Evolutionary conservation across 106 monocot species (phyloP).

Genomic region (Dioscorea alata): DNA sequence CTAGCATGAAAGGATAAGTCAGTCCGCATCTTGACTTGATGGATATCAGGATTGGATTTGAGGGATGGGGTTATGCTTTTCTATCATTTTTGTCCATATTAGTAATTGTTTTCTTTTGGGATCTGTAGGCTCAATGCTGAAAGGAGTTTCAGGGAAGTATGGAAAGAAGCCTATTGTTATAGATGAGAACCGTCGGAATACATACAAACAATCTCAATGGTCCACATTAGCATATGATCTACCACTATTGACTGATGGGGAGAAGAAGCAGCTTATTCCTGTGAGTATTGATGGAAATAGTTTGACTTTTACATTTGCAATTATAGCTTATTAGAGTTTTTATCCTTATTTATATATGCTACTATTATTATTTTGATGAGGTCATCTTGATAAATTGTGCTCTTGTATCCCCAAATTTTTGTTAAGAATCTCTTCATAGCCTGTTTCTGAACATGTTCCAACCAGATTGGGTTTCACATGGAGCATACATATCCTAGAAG

Average conservation of each 20-base stretch:
- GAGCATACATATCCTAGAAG: conserved; percentile 46
- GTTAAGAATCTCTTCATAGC: no score
- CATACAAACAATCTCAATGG: conserved; percentile 45
- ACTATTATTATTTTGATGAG: no score
- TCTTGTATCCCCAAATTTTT: no score
- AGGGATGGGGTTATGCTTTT: background rate
- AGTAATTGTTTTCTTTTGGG: background rate
- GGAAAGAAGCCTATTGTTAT: conserved; percentile 47
- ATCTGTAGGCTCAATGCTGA: conserved; percentile 43
- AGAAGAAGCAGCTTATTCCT: conserved; percentile 48
- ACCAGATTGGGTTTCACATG: conserved; percentile 41
- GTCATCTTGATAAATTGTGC: no score
- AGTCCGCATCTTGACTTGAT: no score
- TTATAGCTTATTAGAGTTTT: no score
- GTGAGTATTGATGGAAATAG: conserved; percentile 23
- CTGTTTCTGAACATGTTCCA: no score
- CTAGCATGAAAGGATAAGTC: no score
- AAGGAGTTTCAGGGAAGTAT: conserved; percentile 24
- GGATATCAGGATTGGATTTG: no score
- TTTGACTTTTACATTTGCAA: no score
- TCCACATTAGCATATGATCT: conserved; percentile 17
- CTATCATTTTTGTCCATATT: background rate
- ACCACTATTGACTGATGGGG: conserved; percentile 32
- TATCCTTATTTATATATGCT: no score
- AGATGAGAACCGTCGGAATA: conserved; percentile 68